phyloP scores from a whole-genome alignment of 1,284 basidiomycete genomes.

The Fomitiporia mediterranea region DNA sequence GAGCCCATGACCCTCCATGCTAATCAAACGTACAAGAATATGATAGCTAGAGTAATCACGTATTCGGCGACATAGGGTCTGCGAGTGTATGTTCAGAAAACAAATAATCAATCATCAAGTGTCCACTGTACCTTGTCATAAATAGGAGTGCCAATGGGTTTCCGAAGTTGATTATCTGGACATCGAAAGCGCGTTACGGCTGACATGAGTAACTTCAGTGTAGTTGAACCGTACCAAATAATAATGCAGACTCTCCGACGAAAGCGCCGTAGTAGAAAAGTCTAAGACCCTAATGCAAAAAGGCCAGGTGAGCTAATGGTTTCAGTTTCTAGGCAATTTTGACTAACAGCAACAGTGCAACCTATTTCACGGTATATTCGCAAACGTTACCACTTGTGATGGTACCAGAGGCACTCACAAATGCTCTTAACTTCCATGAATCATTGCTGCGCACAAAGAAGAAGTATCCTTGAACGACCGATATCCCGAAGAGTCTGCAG shows the following conservation, averaged over 20 bases:
- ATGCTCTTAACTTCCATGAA: conserved; percentile 3
- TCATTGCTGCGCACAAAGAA: conserved; percentile 9
- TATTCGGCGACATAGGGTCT: conserved; percentile 10
- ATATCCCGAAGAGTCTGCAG: conserved; percentile 12
- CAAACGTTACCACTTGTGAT: background rate
- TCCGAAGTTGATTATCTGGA: conserved; percentile 12
- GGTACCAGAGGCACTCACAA: conserved; percentile 5
- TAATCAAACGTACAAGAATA: background rate
- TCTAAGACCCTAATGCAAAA: conserved; percentile 3
- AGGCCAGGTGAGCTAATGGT: background rate
- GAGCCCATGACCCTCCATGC: no score
- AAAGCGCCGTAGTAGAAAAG: conserved; percentile 5
- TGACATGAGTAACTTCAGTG: no score
- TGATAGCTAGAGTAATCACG: conserved; percentile 1
- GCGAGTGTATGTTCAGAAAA: background rate
- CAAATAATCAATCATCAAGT: background rate
- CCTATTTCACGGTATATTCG: background rate
- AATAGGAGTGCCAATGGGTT: conserved; percentile 4
- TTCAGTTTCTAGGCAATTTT: no score
- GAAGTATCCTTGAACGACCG: conserved; percentile 15
- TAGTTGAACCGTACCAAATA: conserved; percentile 8
- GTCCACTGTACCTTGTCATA: conserved; percentile 6
- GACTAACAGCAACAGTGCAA: conserved; percentile 11
- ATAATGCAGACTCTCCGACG: conserved; percentile 6
- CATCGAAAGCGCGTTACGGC: no score